These are phyloP conservation scores for Neoboletus magnificus DNA, from an alignment of 768 basidiomycete species.

Conservation along the genomic window DNA sequence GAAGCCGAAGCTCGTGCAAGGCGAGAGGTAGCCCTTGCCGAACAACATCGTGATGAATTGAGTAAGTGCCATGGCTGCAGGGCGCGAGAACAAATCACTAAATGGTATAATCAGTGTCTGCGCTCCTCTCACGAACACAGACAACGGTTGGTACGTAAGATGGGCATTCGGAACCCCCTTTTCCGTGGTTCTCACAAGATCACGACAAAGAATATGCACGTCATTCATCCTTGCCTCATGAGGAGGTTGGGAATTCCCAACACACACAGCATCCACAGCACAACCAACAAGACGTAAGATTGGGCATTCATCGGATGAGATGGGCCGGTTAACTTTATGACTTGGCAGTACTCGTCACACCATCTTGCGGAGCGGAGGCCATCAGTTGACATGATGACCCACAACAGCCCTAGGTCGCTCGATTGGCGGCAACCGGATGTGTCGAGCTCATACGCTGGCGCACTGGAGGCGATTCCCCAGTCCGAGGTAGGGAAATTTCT, in stretches of 20 bases:
- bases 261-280: slow-evolving; percentile 29
- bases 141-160: slow-evolving; percentile 33
- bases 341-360: slow-evolving; percentile 31
- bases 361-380: slow-evolving; percentile 33
- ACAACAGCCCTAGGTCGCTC: slow-evolving; percentile 32
- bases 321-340: slow-evolving; percentile 19
- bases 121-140: slow-evolving; percentile 35
- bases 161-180: slow-evolving; percentile 7
- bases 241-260: slow-evolving; percentile 30
- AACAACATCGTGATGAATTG: slow-evolving; percentile 66
- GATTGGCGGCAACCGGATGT: slow-evolving; percentile 35
- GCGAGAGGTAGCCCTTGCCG: slow-evolving; percentile 58
- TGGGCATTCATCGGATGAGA: slow-evolving; percentile 11
- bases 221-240: slow-evolving; percentile 30
- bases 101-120: slow-evolving; percentile 28
- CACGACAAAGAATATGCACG: slow-evolving; percentile 32
- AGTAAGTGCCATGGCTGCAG: slow-evolving; percentile 30
- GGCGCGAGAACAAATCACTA: slow-evolving; percentile 16
- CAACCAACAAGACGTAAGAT: slow-evolving; percentile 34
- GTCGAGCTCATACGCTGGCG: slow-evolving; percentile 27
- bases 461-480: slow-evolving; percentile 31
- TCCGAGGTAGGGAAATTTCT: slow-evolving; percentile 30
- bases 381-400: slow-evolving; percentile 33
- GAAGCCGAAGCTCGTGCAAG: slow-evolving; percentile 66
- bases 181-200: slow-evolving; percentile 18